A percentile compares a stretch with the other conserved stretches of the same genome.
These are phyloP conservation scores for Zopfia rhizophila DNA, from an alignment of 2,329 filamentous ascomycete species.

Conservation along the genomic window DNA sequence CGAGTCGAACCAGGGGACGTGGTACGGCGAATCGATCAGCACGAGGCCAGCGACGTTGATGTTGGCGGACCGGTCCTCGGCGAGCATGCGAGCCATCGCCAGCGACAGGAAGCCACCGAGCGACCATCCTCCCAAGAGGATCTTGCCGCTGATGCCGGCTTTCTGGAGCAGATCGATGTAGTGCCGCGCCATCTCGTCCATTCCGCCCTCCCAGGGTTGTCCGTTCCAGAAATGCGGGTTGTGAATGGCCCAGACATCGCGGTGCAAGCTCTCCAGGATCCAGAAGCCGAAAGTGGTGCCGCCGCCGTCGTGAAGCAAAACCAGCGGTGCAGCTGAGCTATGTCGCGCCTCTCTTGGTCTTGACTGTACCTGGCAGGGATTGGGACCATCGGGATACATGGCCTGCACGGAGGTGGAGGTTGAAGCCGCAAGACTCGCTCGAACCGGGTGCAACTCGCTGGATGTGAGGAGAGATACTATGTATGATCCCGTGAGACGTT, in stretches of 20 bases:
- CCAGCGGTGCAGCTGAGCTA: constrained; percentile 59
- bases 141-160: constrained; percentile 50
- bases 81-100: constrained; percentile 12
- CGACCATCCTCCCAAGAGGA: constrained; percentile 43
- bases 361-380: no score
- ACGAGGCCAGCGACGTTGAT: constrained; percentile 4
- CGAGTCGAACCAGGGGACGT: no score
- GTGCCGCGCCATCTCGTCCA: constrained; percentile 65
- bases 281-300: constrained; percentile 69
- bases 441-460: no score
- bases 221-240: constrained; percentile 65
- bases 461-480: no score
- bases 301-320: constrained; percentile 70
- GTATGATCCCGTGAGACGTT: no score
- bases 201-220: constrained; percentile 61
- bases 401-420: no score
- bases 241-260: constrained; percentile 64
- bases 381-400: no score
- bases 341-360: no score
- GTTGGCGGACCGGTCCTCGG: constrained; percentile 4
- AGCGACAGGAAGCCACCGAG: constrained; percentile 19
- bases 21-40: constrained; percentile 1
- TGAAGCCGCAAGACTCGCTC: no score
- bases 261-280: constrained; percentile 61
- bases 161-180: constrained; percentile 61